Conservation (phyloP, 140 eudicot genomes). For the Erigeron philadelphicus region DNA sequence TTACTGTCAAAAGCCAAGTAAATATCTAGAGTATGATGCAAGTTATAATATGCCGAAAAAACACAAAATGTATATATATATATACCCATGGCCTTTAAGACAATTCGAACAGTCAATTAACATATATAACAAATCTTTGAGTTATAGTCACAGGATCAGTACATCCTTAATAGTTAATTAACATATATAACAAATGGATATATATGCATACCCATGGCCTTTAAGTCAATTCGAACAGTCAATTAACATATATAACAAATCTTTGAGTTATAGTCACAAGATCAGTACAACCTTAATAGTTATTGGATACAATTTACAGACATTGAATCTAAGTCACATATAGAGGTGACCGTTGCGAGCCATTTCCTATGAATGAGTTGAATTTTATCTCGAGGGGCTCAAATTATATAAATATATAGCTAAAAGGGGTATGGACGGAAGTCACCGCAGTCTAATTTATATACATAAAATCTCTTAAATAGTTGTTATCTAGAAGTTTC, state of each 20-base stretch:
- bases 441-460: neutral
- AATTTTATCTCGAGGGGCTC: neutral
- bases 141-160: neutral
- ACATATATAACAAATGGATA: neutral
- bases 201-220: neutral
- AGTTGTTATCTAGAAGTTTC: neutral
- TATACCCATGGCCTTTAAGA: neutral
- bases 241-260: neutral
- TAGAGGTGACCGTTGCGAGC: neutral
- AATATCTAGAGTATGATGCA: neutral
- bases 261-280: neutral
- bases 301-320: neutral
- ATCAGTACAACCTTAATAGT: neutral
- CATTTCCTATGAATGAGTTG: neutral
- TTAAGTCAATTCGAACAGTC: neutral
- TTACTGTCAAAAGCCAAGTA: conserved; percentile 48
- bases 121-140: neutral
- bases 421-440: neutral
- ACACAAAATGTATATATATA: neutral
- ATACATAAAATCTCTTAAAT: neutral
- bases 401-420: neutral
- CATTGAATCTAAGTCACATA: neutral
- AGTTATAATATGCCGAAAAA: neutral
- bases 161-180: neutral
- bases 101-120: neutral